Conservation (phyloP, 176 grass and related monocot genomes). For the Phragmites australis region DNA sequence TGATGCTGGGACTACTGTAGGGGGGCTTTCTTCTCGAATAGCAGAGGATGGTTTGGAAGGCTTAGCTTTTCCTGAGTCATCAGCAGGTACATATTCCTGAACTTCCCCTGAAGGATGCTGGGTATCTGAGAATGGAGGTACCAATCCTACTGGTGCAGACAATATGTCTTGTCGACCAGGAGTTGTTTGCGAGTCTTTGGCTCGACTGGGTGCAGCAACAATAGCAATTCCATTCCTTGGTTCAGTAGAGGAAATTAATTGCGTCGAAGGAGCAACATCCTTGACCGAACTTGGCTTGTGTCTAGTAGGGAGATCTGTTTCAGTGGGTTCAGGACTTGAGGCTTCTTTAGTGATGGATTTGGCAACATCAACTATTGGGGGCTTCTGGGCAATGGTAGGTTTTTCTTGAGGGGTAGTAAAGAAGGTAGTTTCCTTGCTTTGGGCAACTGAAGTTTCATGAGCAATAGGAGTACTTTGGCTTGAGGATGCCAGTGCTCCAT, state of each 20-base stretch:
- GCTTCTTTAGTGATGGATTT: neutral
- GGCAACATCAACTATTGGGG: neutral
- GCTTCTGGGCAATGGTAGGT: slow-evolving; percentile 3
- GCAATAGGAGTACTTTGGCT: slow-evolving; percentile 22
- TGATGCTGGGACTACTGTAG: neutral
- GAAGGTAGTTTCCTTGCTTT: slow-evolving; percentile 19
- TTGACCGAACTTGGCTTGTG: neutral
- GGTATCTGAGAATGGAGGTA: neutral
- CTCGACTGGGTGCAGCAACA: too few species aligned
- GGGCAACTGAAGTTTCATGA: slow-evolving; percentile 17
- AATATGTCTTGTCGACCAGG: neutral
- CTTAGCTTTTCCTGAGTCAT: slow-evolving; percentile 8
- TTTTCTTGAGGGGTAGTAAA: slow-evolving; percentile 19
- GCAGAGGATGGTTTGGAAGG: slow-evolving; percentile 5
- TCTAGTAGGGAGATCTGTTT: slow-evolving; percentile 4
- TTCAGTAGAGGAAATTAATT: too few species aligned
- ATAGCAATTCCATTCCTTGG: too few species aligned
- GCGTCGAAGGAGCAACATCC: slow-evolving; percentile 1
- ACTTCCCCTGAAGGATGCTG: neutral
- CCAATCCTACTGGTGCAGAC: neutral
- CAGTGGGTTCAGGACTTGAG: slow-evolving; percentile 14
- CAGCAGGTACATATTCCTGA: slow-evolving; percentile 26
- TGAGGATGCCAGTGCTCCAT: slow-evolving; percentile 11
- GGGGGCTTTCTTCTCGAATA: neutral
- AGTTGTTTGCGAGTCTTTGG: neutral